Conservation (phyloP, 495 filamentous ascomycete genomes). For the Amphirosellinia nigrospora region DNA sequence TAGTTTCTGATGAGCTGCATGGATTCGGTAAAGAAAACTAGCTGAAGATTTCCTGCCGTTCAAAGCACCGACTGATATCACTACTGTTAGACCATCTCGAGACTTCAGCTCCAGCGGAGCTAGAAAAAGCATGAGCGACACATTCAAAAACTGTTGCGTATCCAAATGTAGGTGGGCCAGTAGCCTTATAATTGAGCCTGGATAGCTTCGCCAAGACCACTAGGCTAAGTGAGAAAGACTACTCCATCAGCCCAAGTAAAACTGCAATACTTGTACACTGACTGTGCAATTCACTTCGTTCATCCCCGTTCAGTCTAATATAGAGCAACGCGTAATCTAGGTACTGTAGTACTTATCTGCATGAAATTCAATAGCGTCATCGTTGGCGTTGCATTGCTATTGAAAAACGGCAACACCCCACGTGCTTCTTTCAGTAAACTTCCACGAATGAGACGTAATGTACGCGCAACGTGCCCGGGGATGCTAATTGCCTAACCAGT, state of each 20-base stretch:
- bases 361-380: not conserved
- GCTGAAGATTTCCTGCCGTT: not conserved
- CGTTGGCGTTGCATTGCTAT: not conserved
- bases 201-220: conserved; percentile 23
- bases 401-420: conserved; percentile 12
- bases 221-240: not conserved
- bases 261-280: not conserved
- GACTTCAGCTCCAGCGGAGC: not conserved
- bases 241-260: not conserved
- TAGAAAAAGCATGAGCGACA: not conserved
- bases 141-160: conserved; percentile 37
- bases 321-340: not conserved
- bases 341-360: not conserved
- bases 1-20: conserved; percentile 45
- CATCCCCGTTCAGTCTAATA: not conserved
- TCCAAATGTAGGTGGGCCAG: conserved; percentile 35
- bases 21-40: not conserved
- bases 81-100: not conserved
- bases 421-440: not conserved
- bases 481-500: not conserved
- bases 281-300: not conserved
- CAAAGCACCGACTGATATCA: not conserved
- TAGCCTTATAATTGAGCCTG: conserved; percentile 44
- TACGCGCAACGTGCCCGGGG: conserved; percentile 12
- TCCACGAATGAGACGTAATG: not conserved